phyloP scores from a whole-genome alignment of 1,284 basidiomycete genomes.

The Ustilago loliicola region DNA sequence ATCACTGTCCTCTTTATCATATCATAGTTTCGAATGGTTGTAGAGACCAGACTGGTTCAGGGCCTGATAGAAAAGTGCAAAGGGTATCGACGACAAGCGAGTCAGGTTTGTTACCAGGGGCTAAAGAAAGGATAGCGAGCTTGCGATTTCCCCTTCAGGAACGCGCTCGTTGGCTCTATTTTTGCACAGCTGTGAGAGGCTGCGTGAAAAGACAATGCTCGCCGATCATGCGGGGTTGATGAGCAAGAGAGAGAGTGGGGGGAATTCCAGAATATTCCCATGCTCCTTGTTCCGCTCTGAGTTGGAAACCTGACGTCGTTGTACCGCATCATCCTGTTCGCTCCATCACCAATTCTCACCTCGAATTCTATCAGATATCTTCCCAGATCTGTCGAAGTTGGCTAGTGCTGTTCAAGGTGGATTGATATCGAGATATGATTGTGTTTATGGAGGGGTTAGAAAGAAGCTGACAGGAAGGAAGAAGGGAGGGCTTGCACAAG shows the following conservation, averaged over 20 bases:
- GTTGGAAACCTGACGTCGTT: background rate
- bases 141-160: no score
- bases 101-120: no score
- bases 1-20: background rate
- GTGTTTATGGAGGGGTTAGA: background rate
- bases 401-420: background rate
- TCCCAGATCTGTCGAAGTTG: no score
- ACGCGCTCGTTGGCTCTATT: background rate
- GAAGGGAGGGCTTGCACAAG: background rate
- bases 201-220: background rate
- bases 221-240: slow-evolving; percentile 3
- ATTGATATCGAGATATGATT: background rate
- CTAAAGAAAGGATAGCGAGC: no score
- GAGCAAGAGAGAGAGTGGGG: background rate
- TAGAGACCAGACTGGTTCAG: no score
- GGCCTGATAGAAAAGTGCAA: no score
- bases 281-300: background rate
- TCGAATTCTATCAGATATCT: background rate
- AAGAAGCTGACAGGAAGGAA: background rate
- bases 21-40: no score
- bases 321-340: no score
- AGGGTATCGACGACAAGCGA: no score
- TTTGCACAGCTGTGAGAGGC: background rate
- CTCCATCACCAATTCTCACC: no score
- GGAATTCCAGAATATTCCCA: background rate